A percentile compares a stretch with the other conserved stretches of the same genome.
Conservation (phyloP, 2,329 filamentous ascomycete genomes). For the Huntiella bhutanensis region DNA sequence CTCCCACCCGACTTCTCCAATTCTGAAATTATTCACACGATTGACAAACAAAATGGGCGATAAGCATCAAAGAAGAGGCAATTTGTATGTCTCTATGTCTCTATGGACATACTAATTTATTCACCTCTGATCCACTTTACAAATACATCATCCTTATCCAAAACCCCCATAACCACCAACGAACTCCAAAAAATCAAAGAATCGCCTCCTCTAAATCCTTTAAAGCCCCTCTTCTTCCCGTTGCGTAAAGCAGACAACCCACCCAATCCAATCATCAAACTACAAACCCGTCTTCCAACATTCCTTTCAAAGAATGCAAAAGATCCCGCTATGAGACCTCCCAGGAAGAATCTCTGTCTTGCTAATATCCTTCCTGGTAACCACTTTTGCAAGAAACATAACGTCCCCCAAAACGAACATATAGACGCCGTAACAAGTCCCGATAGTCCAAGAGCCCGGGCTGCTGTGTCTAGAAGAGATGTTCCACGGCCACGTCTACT, state of each 20-base stretch:
- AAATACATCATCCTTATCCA: constrained; percentile 47
- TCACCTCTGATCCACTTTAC: no score
- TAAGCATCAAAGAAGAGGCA: no score
- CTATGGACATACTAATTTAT: no score
- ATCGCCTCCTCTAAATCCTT: constrained; percentile 63
- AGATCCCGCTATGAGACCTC: constrained; percentile 66
- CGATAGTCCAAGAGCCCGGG: constrained; percentile 52
- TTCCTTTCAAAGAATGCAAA: constrained; percentile 63
- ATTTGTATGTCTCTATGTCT: no score
- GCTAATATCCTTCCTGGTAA: constrained; percentile 58
- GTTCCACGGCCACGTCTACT: no score
- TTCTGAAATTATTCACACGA: no score
- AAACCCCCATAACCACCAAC: constrained; percentile 54
- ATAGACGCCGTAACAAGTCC: constrained; percentile 63
- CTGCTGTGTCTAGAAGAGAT: constrained; percentile 12
- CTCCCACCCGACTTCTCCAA: no score
- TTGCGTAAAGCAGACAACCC: no score
- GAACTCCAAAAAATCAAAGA: constrained; percentile 66
- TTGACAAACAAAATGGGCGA: no score
- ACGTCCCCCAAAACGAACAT: constrained; percentile 68
- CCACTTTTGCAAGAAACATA: constrained; percentile 72
- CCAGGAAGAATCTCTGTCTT: constrained; percentile 75
- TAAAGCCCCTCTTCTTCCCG: constrained; percentile 76
- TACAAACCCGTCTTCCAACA: constrained; percentile 30
- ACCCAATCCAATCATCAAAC: no score